Conservation (phyloP, 345 rosid genomes). For the Hypericum perforatum region DNA sequence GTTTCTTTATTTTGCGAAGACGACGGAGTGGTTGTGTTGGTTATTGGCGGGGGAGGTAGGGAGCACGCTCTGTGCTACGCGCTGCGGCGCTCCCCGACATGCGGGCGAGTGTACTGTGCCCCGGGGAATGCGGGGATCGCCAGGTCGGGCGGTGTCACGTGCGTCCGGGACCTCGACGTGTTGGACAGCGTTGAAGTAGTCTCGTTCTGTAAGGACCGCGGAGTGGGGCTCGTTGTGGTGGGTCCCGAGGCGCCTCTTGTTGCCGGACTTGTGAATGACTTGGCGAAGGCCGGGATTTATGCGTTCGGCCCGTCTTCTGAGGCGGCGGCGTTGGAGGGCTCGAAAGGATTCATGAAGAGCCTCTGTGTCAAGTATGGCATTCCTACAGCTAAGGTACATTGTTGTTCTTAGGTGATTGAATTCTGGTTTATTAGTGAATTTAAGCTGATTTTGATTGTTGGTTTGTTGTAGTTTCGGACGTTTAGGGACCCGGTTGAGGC, state of each 20-base stretch:
- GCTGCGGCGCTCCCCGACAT: conserved; percentile 61
- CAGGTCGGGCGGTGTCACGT: conserved; percentile 68
- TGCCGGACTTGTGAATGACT: conserved; percentile 73
- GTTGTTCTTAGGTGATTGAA: neutral
- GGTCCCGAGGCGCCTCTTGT: conserved; percentile 97
- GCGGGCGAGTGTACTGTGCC: conserved; percentile 70
- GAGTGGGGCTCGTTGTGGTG: conserved; percentile 71
- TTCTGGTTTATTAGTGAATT: too few relatives aligned
- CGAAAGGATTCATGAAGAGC: conserved; percentile 86
- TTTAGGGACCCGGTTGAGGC: conserved; percentile 63
- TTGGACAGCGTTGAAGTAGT: conserved; percentile 57
- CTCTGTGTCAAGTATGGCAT: conserved; percentile 77
- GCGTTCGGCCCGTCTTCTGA: conserved; percentile 89
- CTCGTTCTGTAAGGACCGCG: conserved; percentile 50
- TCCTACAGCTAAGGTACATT: conserved; percentile 88
- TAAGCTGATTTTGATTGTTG: too few relatives aligned
- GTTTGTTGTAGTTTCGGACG: conserved; percentile 48
- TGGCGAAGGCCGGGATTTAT: conserved; percentile 56
- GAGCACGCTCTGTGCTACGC: conserved; percentile 91
- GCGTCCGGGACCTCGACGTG: conserved; percentile 59
- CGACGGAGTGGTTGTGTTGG: conserved; percentile 63
- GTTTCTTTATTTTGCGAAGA: conserved; percentile 17
- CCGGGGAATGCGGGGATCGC: conserved; percentile 92
- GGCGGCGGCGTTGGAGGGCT: conserved; percentile 97
- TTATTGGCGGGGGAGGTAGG: conserved; percentile 95